Evolutionary conservation across 305 asterid genomes (phyloP), one percentile per base, ranked within the genome.

Genomic region (Coffea humblotiana): DNA sequence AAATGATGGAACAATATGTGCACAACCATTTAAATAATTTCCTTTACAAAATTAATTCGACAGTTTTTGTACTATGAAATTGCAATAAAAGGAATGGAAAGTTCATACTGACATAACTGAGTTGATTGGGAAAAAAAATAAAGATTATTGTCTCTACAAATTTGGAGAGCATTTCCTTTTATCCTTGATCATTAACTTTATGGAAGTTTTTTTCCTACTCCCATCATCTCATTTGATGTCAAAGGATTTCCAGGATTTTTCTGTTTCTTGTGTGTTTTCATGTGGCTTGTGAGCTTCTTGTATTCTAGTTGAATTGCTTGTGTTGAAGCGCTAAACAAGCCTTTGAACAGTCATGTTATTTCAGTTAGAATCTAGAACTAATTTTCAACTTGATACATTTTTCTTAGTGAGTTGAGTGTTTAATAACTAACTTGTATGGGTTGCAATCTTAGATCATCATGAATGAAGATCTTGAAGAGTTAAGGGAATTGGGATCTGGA

Each of bases 401-500:
- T 71, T 14, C 63, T n/a, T 29, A 43, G 71, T 56, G 29, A 51
- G 69, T 47, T 67, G 79, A 16, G 72, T 81, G 40, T 56, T 56
- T 70, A 54, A 12, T 27, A 65, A 47, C 9, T 47, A 77, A 47
- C 69, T 77, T 66, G 51, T 60, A 45, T 79, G 81, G 64, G 76
- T 75, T 85, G 54, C 82, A 76, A 72, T 77, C 84, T 37, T 87
- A 95, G 99, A 89, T 95, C 69, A 95, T 95, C 74, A 86, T 83
- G 81, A 88, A 95, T 84, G 91, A 84, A 82, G 99, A 95, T 88
- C 98, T 95, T 80, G 99, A 95, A 88, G 98, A 95, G 88, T 87
- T 93, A 84, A 91, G 84, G 89, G 98, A 95, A 86, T 81, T 95
- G 86, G 98, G 98, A 73, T 93, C 98, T 79, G 98, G 98, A 86